Base-by-base conservation (phyloP, 2,329 filamentous ascomycete species). In the Pyrenochaeta sp. region DNA sequence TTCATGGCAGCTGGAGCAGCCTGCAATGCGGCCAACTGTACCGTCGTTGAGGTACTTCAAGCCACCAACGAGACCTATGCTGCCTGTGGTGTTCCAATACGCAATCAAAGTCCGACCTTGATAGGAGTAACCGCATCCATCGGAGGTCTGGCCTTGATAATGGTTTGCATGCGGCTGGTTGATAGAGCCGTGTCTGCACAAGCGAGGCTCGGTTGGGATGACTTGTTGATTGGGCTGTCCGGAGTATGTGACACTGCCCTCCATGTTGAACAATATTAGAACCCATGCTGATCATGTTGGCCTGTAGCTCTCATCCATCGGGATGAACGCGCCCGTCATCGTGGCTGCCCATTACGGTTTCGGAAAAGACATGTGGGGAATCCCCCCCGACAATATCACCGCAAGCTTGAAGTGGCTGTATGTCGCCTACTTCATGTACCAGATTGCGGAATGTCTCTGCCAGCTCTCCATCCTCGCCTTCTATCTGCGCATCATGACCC, bases 381-480 rank as follows among this genome's bases (percentile, higher is more conserved):
- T 75, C 8, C 24, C 60, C 43, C 63, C 71, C 9, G 54, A 66
- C 50, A 58, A 72, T 22, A 71, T 75, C 54, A 73, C 71, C 15
- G 45, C 49, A 19, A 67, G 67, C 45, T 50, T 75, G 25, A 69
- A 70, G 62, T 71, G 61, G 64, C 56, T 74, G 3, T 74, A 70
- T 32, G 62, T 73, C 13, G 67, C 72, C 32, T 71, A 76, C 59
- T 68, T 69, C 51, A 63, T 73, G 59, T 75, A 75, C 65, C 65
- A 69, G 62, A 27, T 65, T 28, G 57, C 70, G 30, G 68, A 70
- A 52, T 58, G 56, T 45, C 54, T 74, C 8, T 71, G 68, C 46
- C 72, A 75, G 56, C 61, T 72, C 42, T 73, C 73, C 12, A 68
- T 75, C 47, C 64, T 73, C 24, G 67, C 69, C 7, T 75, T 75